A percentile compares a stretch with the other conserved stretches of the same genome.
phyloP scores from a whole-genome alignment of 129 eudicot genomes.

The Tagetes erecta region DNA sequence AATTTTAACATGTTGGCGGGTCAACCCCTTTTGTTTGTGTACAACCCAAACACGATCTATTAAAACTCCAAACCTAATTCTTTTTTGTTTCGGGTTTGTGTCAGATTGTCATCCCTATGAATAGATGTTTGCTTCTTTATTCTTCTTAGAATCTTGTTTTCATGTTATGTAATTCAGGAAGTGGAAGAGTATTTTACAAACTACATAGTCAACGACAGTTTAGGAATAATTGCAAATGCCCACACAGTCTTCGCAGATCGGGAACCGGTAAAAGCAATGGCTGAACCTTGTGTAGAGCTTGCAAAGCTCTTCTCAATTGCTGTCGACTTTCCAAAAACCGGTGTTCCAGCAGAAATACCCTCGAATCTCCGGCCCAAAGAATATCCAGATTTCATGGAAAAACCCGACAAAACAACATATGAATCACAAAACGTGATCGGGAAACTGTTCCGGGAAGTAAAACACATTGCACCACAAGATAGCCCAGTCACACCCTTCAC shows the following conservation, averaged over 20 bases:
- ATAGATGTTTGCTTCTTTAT: background rate
- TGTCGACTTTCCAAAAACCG: slow-evolving; percentile 88
- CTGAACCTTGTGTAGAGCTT: slow-evolving; percentile 57
- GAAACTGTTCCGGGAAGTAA: slow-evolving; percentile 72
- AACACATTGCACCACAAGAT: slow-evolving; percentile 50
- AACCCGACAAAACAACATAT: slow-evolving; percentile 72
- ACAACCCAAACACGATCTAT: background rate
- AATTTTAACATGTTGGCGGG: background rate
- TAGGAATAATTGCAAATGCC: slow-evolving; percentile 84
- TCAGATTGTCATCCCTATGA: background rate
- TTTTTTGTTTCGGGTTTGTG: background rate
- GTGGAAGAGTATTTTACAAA: slow-evolving; percentile 72
- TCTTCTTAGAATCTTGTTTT: background rate
- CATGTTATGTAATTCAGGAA: slow-evolving; percentile 46
- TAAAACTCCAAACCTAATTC: background rate
- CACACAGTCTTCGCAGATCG: slow-evolving; percentile 79
- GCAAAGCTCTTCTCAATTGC: slow-evolving; percentile 73
- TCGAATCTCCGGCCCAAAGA: slow-evolving; percentile 54
- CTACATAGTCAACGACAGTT: slow-evolving; percentile 76
- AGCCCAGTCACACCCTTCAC: slow-evolving; percentile 46
- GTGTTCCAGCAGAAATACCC: slow-evolving; percentile 83
- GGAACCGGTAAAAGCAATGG: slow-evolving; percentile 51
- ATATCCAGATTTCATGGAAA: slow-evolving; percentile 91
- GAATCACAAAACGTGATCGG: slow-evolving; percentile 64
- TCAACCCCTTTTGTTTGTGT: background rate